Conservation (phyloP, 768 basidiomycete species). For the Clathrus columnatus region DNA sequence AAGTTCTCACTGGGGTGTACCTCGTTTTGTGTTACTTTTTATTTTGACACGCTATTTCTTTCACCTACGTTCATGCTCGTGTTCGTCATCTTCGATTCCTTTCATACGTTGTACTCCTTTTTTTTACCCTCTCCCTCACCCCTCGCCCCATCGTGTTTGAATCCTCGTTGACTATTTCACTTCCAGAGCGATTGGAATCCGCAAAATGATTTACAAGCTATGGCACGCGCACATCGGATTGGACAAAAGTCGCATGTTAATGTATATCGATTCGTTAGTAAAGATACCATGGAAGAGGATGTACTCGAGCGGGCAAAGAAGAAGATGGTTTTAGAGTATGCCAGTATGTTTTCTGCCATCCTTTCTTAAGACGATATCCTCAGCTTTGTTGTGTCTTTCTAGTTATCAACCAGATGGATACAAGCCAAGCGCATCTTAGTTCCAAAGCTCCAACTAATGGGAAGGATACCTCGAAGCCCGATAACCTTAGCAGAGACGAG, state of each 20-base stretch:
- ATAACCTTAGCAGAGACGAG: slow-evolving; percentile 91
- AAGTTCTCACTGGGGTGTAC: neutral
- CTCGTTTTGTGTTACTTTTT: neutral
- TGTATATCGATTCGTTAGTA: slow-evolving; percentile 96
- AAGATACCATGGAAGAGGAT: slow-evolving; percentile 99
- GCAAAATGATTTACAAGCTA: slow-evolving; percentile 96
- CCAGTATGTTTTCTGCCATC: slow-evolving; percentile 56
- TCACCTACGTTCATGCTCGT: neutral
- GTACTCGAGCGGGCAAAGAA: slow-evolving; percentile 96
- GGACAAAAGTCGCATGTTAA: slow-evolving; percentile 98
- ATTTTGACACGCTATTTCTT: neutral
- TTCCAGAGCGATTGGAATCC: slow-evolving; percentile 94
- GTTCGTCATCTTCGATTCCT: neutral
- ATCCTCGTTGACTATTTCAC: neutral
- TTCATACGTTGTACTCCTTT: slow-evolving; percentile 16
- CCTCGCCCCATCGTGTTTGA: slow-evolving; percentile 14
- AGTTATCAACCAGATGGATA: slow-evolving; percentile 99
- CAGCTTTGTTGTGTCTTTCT: slow-evolving; percentile 8
- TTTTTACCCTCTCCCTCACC: neutral
- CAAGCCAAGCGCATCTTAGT: slow-evolving; percentile 91
- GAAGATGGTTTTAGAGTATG: slow-evolving; percentile 99
- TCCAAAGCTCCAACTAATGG: slow-evolving; percentile 53
- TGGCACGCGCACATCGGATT: slow-evolving; percentile 98
- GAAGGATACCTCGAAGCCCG: slow-evolving; percentile 67
- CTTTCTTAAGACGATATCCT: slow-evolving; percentile 5